Percentiles rank a stretch among this genome's conserved stretches.
Conservation (phyloP, 257 asterid species). For the Petunia axillaris region DNA sequence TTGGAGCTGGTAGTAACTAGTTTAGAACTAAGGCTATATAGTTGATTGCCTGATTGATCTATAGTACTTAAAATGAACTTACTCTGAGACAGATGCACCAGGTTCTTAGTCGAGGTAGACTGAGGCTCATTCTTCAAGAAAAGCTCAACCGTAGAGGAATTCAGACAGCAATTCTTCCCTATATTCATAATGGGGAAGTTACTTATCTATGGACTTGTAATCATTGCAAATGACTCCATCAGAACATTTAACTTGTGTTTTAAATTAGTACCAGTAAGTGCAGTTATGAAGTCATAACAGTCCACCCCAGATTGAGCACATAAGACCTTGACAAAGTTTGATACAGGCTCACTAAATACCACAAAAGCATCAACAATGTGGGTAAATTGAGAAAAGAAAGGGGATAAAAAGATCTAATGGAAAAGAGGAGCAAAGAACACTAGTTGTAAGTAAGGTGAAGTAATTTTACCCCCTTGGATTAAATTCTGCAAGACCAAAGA, state of each 20-base stretch:
- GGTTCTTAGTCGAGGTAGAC: constrained; percentile 80
- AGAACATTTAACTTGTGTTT: neutral
- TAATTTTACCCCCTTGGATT: constrained; percentile 65
- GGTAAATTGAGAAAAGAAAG: neutral
- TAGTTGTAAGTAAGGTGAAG: neutral
- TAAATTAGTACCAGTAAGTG: constrained; percentile 59
- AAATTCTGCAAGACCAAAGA: constrained; percentile 81
- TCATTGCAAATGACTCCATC: neutral
- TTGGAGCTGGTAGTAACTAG: neutral
- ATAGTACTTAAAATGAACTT: constrained; percentile 28
- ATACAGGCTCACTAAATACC: constrained; percentile 44
- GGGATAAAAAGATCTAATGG: neutral
- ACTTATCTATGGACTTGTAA: neutral
- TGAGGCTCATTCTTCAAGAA: constrained; percentile 78
- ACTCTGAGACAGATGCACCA: constrained; percentile 90
- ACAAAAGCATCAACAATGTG: no score
- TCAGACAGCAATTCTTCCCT: constrained; percentile 88
- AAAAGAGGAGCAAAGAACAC: neutral
- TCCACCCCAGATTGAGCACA: constrained; percentile 60
- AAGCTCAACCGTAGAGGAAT: constrained; percentile 56
- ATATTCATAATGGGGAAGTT: neutral
- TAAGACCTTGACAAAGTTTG: constrained; percentile 44
- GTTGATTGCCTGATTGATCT: neutral
- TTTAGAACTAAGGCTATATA: neutral
- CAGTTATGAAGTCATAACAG: constrained; percentile 67